Evolutionary conservation across 73 alveolate genomes (phyloP), one percentile per base, ranked within the genome.

Genomic region (Tetrahymena borealis): DNA sequence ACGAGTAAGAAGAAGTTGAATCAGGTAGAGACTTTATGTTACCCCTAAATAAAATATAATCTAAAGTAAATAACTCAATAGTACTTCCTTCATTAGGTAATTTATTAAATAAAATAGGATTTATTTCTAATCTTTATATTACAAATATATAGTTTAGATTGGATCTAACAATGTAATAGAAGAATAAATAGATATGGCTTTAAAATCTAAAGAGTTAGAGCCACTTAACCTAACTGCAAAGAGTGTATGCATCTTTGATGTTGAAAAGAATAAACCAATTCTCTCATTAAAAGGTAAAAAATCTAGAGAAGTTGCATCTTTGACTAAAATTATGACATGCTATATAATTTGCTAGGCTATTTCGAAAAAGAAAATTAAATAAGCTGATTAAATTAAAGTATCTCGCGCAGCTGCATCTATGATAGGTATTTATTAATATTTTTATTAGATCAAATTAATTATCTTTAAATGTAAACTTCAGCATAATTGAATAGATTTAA

Each of bases 311-410:
- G 96, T 97, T 11, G 99, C 99, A 90, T 92, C 97, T 40, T 78
- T 97, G 8, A 97, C 99, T 0, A 97, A 97, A 93, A 96, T 97
- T 8, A 97, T 97, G 98, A 97, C 99, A 7, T 94, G 96, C 90
- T 97, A 91, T 91, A 96, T 96, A 7, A 94, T 92, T 31, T 36
- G 96, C 28, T 41, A 92, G 35, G 79, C 96, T 13, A 28, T 93
- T 32, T 91, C 60, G 40, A 39, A 91, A 94, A 90, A 77, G 77
- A 93, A 96, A 78, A 92, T 96, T 28, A 93, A 91, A 77, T 93
- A 90, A 39, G 85, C 91, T n/a, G 18, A 91, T 1, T 24, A 39
- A 0, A 93, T 97, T 32, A 60, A 40, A 33, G 94, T 97, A 28
- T 36, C 95, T 7, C 90, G 92, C 24, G 91, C 39, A 20, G 91